Evolutionary conservation across 2,329 filamentous ascomycete genomes (phyloP), one percentile per base, ranked within the genome.

Genomic region (Alternaria triticina): DNA sequence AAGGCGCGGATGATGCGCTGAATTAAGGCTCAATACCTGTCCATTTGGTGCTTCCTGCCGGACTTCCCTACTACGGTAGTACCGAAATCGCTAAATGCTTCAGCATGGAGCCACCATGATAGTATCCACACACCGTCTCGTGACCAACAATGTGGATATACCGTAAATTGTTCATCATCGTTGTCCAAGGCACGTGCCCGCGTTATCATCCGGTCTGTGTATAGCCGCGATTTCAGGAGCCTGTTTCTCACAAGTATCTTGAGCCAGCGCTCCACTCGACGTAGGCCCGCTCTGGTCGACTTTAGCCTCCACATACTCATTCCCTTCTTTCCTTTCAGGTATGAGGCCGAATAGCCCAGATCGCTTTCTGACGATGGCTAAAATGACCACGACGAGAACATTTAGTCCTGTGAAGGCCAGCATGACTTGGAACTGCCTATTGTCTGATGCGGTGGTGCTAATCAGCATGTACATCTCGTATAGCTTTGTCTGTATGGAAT

Each of bases 381-480:
- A 57, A 17, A 62, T 45, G 22, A 74, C 56, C 1, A 66, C 59
- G 13, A 74, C 64, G 11, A 78, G 11, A 23, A 77, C 25, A 49
- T 76, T 77, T 36, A 74, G 46, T 3, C 62, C 62, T 2, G 72
- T 59, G 33, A 77, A 76, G 4, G 67, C 75, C 3, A 77, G 40
- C 66, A 75, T 71, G 20, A 75, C 70, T 17, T 74, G 68, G 50
- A 76, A 77, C 47, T 78, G 75, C 54, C 62, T 72, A 47, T 78
- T 77, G 47, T 77, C 47, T 51, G 20, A 20, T 30, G 33, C 4
- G n/a, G 17, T 22, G 6, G 27, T 17, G 5, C 27, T 33, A 33
- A 11, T 51, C 11, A 33, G 47, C 27, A 22, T 51, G 27, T 20
- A 22, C 22, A 17, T 51, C 25, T 4, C 13, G 15, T 6, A 51